Evolutionary conservation across 2,329 filamentous ascomycete genomes (phyloP), one percentile per base, ranked within the genome.

Genomic region (Hirsutella minnesotensis): DNA sequence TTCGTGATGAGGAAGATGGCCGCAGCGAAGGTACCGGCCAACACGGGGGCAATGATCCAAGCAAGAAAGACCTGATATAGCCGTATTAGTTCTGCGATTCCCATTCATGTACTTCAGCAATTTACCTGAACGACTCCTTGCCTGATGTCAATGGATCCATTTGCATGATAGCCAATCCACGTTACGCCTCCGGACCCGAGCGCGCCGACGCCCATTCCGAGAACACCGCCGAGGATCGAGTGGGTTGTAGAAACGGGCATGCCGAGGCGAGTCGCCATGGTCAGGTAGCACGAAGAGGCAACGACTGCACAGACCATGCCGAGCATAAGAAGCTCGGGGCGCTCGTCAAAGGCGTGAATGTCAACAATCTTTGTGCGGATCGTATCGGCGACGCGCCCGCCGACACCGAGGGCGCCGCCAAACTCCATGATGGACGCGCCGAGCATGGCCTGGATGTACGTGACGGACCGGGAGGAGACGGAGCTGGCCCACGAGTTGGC

Each of bases 401-500:
- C 78, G 39, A 81, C 75, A 44, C 71, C 71, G 24, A 81, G 64
- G 35, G 73, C 68, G 40, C 79, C 79, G n/a, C 67, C 58, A 50
- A 81, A 76, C 58, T 82, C 78, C 64, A 79, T 77, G 46, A 79
- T 54, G 37, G 70, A 68, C 31, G 72, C 75, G 22, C 76, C 61
- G 12, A 70, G 49, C 74, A 77, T 76, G 49, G 74, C 77, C 57
- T 81, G 76, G 42, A 72, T 47, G 56, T 79, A 74, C 16, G 73
- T 71, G 35, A 83, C 60, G 45, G 81, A 84, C 33, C 80, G 69
- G 3, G 81, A 84, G 2, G 79, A 82, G 45, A 86, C 82, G 49
- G 76, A 81, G 29, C 79, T 83, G n/a, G 81, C 81, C 76, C 79
- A 86, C 2, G 80, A 75, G 66, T 86, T 86, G 60, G 82, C 81